These are phyloP conservation scores for Trichosporon coremiiforme DNA, from an alignment of 1,284 basidiomycete species.

Conservation along the genomic window DNA sequence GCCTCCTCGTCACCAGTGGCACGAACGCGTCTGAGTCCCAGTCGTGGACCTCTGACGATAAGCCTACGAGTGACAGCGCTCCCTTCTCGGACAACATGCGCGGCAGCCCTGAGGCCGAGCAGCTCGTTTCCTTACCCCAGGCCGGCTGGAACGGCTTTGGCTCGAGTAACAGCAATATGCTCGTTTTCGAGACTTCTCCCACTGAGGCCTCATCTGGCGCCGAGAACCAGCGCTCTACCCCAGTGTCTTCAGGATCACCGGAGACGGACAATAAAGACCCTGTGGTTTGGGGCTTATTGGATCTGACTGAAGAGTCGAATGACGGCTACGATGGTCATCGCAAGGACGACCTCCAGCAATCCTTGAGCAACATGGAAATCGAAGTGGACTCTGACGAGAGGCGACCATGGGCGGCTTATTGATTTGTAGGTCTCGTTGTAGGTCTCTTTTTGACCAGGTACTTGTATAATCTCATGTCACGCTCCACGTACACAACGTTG, in stretches of 20 bases:
- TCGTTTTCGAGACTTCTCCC: slow-evolving; percentile 45
- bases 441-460: slow-evolving; percentile 12
- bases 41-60: slow-evolving; percentile 17
- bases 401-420: slow-evolving; percentile 23
- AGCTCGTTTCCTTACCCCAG: slow-evolving; percentile 35
- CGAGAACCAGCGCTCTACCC: slow-evolving; percentile 39
- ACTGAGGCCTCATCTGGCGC: slow-evolving; percentile 38
- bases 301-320: slow-evolving; percentile 25
- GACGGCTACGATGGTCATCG: neutral
- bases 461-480: slow-evolving; percentile 17
- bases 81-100: slow-evolving; percentile 35
- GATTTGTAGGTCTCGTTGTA: slow-evolving; percentile 9
- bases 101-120: slow-evolving; percentile 45
- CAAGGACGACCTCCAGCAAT: slow-evolving; percentile 38
- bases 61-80: neutral
- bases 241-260: slow-evolving; percentile 29
- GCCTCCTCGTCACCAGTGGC: slow-evolving; percentile 33
- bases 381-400: slow-evolving; percentile 29
- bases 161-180: slow-evolving; percentile 26
- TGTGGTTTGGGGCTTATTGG: slow-evolving; percentile 32
- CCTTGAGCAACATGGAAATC: slow-evolving; percentile 43
- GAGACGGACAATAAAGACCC: slow-evolving; percentile 35
- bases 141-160: slow-evolving; percentile 25
- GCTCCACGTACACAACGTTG: neutral
- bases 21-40: slow-evolving; percentile 20